phyloP scores from a whole-genome alignment of 164 flowering plant species.

The Macadamia tetraphylla region DNA sequence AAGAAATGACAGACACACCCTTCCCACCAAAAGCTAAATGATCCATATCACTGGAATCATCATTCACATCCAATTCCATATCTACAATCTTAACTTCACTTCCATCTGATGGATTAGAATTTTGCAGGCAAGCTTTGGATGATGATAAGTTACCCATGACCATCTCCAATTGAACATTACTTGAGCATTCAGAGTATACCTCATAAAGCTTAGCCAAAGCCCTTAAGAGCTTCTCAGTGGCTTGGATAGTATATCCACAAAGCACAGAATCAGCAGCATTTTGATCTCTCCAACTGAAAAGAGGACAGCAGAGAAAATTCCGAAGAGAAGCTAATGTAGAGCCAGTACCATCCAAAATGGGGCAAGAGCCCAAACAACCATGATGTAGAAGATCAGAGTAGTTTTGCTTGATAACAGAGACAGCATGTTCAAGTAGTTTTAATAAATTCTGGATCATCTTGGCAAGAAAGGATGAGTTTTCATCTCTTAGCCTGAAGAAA shows the following conservation, averaged over 20 bases:
- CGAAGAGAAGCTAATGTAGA: slow-evolving; percentile 38
- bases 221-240: slow-evolving; percentile 54
- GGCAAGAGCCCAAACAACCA: slow-evolving; percentile 29
- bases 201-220: slow-evolving; percentile 47
- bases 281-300: slow-evolving; percentile 37
- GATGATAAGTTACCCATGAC: slow-evolving; percentile 19
- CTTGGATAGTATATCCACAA: slow-evolving; percentile 27
- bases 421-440: slow-evolving; percentile 44
- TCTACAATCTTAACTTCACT: slow-evolving; percentile 50
- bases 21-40: slow-evolving; percentile 29
- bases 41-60: slow-evolving; percentile 46
- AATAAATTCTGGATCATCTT: slow-evolving; percentile 37
- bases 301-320: slow-evolving; percentile 46
- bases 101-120: slow-evolving; percentile 13
- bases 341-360: slow-evolving; percentile 24
- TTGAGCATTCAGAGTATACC: slow-evolving; percentile 25
- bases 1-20: slow-evolving; percentile 21
- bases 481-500: slow-evolving; percentile 50
- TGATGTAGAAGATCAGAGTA: slow-evolving; percentile 27
- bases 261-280: slow-evolving; percentile 20
- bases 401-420: slow-evolving; percentile 33
- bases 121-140: slow-evolving; percentile 18
- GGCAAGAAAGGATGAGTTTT: slow-evolving; percentile 31
- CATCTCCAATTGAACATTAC: slow-evolving; percentile 28
- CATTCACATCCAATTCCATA: slow-evolving; percentile 70